Evolutionary conservation across 805 yeast genomes (phyloP).

Genomic region (Wickerhamiella cacticola): DNA sequence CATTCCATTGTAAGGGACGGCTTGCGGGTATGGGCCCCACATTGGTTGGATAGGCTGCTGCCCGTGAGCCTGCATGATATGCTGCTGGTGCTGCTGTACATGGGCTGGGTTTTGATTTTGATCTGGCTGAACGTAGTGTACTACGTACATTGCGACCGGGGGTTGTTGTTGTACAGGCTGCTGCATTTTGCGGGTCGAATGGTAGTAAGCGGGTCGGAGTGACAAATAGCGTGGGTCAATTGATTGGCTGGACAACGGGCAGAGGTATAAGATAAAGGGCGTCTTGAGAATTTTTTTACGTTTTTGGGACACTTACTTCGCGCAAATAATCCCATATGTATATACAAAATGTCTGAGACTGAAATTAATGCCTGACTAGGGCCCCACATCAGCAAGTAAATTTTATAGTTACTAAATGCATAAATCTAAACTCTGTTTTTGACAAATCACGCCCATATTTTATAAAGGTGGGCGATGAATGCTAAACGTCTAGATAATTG

Average conservation of each 20-base stretch:
- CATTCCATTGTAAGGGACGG: not conserved
- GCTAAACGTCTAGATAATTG: no score
- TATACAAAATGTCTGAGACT: no score
- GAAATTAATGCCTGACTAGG: no score
- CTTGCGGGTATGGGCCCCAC: not conserved
- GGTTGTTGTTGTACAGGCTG: constrained; percentile 1
- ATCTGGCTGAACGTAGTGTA: not conserved
- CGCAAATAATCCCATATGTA: no score
- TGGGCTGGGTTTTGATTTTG: not conserved
- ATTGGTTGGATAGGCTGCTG: constrained; percentile 3
- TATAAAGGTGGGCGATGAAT: no score
- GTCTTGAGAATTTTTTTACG: no score
- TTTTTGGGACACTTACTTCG: no score
- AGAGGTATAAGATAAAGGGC: not conserved
- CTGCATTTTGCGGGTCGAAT: constrained; percentile 6
- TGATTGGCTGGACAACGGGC: not conserved
- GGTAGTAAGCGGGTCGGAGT: constrained; percentile 1
- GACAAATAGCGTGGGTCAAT: not conserved
- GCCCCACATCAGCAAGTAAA: no score
- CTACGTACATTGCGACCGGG: constrained; percentile 2
- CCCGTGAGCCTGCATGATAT: no score
- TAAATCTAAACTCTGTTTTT: no score
- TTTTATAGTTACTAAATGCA: no score
- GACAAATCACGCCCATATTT: no score
- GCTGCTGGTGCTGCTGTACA: not conserved